phyloP scores from a whole-genome alignment of 75 land plant genomes.

The Cupressus sempervirens region DNA sequence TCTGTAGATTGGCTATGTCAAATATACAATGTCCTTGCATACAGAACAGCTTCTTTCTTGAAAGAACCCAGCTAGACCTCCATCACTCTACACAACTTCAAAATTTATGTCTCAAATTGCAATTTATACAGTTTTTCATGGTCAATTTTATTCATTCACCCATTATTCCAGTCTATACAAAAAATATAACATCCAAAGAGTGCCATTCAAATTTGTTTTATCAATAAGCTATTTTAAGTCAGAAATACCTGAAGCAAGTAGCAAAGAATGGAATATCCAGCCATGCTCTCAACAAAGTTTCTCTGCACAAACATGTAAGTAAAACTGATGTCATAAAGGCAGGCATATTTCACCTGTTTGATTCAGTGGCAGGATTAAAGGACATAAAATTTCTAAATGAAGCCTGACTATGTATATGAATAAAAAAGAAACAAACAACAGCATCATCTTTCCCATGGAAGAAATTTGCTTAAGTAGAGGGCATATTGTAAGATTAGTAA shows the following conservation, averaged over 20 bases:
- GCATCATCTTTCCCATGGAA: not conserved
- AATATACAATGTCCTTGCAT: not conserved
- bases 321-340: not conserved
- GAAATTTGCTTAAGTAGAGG: not conserved
- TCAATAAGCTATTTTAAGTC: not conserved
- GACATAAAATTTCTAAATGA: not conserved
- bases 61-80: not conserved
- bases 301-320: constrained; percentile 56
- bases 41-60: not conserved
- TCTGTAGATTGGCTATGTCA: not conserved
- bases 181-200: not conserved
- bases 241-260: constrained; percentile 85
- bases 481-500: not conserved
- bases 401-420: not conserved
- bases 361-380: not conserved
- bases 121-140: not conserved
- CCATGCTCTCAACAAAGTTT: constrained; percentile 99
- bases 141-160: not conserved
- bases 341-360: not conserved
- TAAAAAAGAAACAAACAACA: not conserved
- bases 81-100: not conserved
- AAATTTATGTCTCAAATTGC: not conserved
- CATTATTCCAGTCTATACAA: not conserved
- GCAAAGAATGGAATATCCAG: constrained; percentile 94
- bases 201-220: not conserved